These are phyloP conservation scores for Fusarium mangiferae DNA, from an alignment of 2,329 filamentous ascomycete species.

Conservation along the genomic window DNA sequence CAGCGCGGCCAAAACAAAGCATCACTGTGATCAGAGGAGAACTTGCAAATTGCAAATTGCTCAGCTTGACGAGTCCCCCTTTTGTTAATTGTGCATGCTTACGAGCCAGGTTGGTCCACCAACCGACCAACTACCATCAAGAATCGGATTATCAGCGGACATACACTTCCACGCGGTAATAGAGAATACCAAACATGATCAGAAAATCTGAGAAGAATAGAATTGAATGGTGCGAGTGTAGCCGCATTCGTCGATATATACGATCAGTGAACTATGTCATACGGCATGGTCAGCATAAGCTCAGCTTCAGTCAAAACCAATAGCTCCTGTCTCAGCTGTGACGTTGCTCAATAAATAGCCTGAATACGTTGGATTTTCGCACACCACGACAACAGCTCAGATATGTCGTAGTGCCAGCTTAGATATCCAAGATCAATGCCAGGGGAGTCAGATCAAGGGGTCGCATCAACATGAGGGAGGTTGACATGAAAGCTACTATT, in stretches of 20 bases:
- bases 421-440: background rate
- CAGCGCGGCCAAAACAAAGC: background rate
- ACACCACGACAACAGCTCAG: background rate
- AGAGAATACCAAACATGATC: background rate
- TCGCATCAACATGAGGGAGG: background rate
- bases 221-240: background rate
- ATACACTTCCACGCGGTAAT: background rate
- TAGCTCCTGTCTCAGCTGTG: background rate
- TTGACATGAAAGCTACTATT: background rate
- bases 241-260: background rate
- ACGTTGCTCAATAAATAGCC: constrained; percentile 5
- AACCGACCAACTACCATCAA: background rate
- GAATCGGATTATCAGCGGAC: background rate
- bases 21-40: background rate
- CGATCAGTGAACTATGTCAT: background rate
- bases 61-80: background rate
- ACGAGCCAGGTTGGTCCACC: background rate
- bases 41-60: background rate
- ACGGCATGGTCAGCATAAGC: background rate
- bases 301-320: background rate
- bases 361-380: background rate
- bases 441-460: background rate
- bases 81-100: background rate
- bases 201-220: background rate
- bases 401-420: background rate